phyloP scores from a whole-genome alignment of 176 grass and related monocot genomes.

The Bonia amplexicaulis region DNA sequence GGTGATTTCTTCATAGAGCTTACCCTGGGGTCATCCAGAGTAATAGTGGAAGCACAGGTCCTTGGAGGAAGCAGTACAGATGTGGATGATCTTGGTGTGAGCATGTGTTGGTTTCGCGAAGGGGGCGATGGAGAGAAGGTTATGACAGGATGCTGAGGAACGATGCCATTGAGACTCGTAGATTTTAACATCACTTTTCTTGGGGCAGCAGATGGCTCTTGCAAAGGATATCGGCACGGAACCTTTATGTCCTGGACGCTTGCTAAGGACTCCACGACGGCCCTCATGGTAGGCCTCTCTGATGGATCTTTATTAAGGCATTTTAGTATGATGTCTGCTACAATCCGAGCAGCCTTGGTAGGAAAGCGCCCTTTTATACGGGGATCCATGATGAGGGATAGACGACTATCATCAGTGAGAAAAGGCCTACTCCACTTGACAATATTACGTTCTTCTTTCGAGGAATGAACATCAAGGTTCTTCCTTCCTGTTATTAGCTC shows the following conservation, averaged over 20 bases:
- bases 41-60: constrained; percentile 49
- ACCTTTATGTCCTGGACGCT: constrained; percentile 84
- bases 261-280: constrained; percentile 56
- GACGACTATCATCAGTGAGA: constrained; percentile 79
- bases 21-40: constrained; percentile 58
- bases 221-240: constrained; percentile 67
- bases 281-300: constrained; percentile 86
- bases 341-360: constrained; percentile 72
- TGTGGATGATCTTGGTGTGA: constrained; percentile 53
- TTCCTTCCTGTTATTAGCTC: constrained; percentile 89
- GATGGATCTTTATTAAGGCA: constrained; percentile 81
- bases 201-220: constrained; percentile 63
- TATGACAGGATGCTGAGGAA: constrained; percentile 36
- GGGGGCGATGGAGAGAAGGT: constrained; percentile 65
- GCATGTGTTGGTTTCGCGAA: constrained; percentile 9
- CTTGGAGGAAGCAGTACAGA: constrained; percentile 52
- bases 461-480: constrained; percentile 63
- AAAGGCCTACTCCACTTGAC: constrained; percentile 90
- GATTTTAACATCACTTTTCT: constrained; percentile 91
- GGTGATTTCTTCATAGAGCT: constrained; percentile 46
- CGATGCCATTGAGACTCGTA: constrained; percentile 74
- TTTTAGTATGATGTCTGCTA: constrained; percentile 76
- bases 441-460: constrained; percentile 84
- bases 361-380: constrained; percentile 90
- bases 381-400: constrained; percentile 93